Base-by-base conservation (phyloP, 495 filamentous ascomycete genomes). In the Tuber brumale region DNA sequence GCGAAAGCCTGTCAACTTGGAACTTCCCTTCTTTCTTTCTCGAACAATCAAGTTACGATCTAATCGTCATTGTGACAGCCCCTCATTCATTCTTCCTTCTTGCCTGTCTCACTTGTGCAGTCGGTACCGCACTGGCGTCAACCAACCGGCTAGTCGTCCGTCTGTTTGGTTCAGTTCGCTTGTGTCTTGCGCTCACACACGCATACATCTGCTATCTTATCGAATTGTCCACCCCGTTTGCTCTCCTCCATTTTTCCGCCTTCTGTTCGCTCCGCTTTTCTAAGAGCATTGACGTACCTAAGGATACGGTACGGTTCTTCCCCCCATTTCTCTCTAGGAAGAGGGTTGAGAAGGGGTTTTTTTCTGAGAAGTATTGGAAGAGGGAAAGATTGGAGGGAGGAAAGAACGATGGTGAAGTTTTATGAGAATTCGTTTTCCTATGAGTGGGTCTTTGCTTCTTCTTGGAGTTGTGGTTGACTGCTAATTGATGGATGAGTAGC, bases 391-490 rank as follows among this genome's bases (percentile, higher is more conserved):
- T 8, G 48, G 10, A n/a, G n/a, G 23, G 69, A 12, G 44, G n/a
- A 23, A 72, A 42, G 66, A 75, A 78, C 75, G 61, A 94, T 89
- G 87, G 93, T 95, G 83, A 94, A 94, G 85, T 93, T 94, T 86
- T 94, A 95, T 87, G 92, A 94, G 83, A 93, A 90, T 83, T 89
- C 88, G 83, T 95, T 92, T 85, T 91, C 89, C 85, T 98, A 98
- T 86, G 90, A 93, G 84, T 97, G 97, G 85, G 90, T 92, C 37
- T 46, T 72, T 48, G 44, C 57, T 72, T 44, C 70, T 70, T 51
- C 70, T 70, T 45, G 16, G 43, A 66, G 69, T 44, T 74, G 71
- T 70, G 71, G 46, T 71, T 70, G 73, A 18, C 57, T 73, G 41
- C 46, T 70, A 23, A 45, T 74, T 57, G 14, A 23, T 71, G 69